These are phyloP conservation scores for Tephrocybe sp. DNA, from an alignment of 768 basidiomycete genomes.

Conservation along the genomic window DNA sequence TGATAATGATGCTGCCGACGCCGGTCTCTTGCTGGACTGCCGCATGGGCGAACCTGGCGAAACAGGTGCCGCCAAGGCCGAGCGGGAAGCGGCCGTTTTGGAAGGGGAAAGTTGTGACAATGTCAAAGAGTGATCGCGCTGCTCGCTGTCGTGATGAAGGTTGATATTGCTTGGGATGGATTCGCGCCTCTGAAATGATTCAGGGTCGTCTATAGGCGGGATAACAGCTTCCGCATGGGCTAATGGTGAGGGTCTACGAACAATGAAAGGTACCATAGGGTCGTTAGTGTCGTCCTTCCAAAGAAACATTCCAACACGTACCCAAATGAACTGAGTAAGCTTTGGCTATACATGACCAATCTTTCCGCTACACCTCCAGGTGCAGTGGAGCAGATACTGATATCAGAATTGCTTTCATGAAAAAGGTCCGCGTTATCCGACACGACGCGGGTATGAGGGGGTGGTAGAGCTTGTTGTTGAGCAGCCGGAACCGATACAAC, in stretches of 20 bases:
- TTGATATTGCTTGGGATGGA: slow-evolving; percentile 7
- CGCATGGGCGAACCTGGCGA: slow-evolving; percentile 39
- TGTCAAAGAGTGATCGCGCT: slow-evolving; percentile 32
- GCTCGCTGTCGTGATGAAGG: slow-evolving; percentile 4
- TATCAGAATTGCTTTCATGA: slow-evolving; percentile 18
- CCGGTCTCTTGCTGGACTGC: slow-evolving; percentile 48
- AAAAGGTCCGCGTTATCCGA: slow-evolving; percentile 10
- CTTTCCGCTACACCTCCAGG: slow-evolving; percentile 43
- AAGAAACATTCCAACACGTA: slow-evolving; percentile 29
- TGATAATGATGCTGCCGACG: slow-evolving; percentile 18
- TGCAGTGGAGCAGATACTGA: slow-evolving; percentile 28
- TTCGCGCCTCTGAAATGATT: slow-evolving; percentile 1
- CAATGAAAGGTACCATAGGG: slow-evolving; percentile 12
- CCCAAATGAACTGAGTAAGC: slow-evolving; percentile 42
- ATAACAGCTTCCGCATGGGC: slow-evolving; percentile 1
- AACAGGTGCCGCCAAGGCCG: slow-evolving; percentile 10
- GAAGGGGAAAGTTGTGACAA: slow-evolving; percentile 54
- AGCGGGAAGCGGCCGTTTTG: slow-evolving; percentile 18
- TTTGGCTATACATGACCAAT: slow-evolving; percentile 51
- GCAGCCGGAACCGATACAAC: slow-evolving; percentile 13
- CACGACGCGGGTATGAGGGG: background rate
- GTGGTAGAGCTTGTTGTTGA: slow-evolving; percentile 1
- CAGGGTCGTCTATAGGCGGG: slow-evolving; percentile 12
- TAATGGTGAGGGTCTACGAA: slow-evolving; percentile 13
- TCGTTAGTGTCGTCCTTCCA: slow-evolving; percentile 11